Evolutionary conservation across 306 rosid genomes (phyloP).

Genomic region (Cicer judaicum): DNA sequence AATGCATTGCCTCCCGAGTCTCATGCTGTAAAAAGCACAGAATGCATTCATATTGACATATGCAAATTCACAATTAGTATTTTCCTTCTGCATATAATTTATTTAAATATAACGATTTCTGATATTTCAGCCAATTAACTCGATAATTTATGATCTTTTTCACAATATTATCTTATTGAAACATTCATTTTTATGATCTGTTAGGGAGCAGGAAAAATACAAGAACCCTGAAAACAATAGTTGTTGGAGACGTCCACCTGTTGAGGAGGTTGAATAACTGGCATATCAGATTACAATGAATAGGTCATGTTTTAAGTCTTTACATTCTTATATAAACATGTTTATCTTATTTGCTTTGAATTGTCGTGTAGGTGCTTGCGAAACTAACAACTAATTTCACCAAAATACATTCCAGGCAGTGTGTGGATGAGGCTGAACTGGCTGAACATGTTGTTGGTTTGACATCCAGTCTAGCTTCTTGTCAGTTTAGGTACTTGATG

Average conservation of each 20-base stretch:
- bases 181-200: conserved; percentile 36
- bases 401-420: conserved; percentile 87
- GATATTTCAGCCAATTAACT: conserved; percentile 30
- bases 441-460: conserved; percentile 95
- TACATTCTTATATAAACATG: conserved; percentile 9
- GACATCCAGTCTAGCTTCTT: conserved; percentile 88
- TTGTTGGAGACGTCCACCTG: conserved; percentile 83
- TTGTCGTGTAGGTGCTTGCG: conserved; percentile 69
- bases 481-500: conserved; percentile 80
- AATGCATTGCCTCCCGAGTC: not conserved
- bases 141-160: conserved; percentile 16
- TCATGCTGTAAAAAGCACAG: not conserved
- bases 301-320: conserved; percentile 27
- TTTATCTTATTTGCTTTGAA: conserved; percentile 29
- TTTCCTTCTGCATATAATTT: conserved; percentile 12
- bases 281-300: conserved; percentile 35
- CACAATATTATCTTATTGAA: conserved; percentile 39
- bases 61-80: conserved; percentile 1
- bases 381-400: conserved; percentile 69
- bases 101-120: conserved; percentile 11
- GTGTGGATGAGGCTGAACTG: conserved; percentile 92
- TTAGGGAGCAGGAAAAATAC: conserved; percentile 83
- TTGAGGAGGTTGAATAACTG: conserved; percentile 78
- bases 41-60: not conserved
- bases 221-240: conserved; percentile 69